Percentiles rank a stretch among this genome's conserved stretches.
Conservation (phyloP, 768 basidiomycete species). For the Pleurotus citrinopileatus region DNA sequence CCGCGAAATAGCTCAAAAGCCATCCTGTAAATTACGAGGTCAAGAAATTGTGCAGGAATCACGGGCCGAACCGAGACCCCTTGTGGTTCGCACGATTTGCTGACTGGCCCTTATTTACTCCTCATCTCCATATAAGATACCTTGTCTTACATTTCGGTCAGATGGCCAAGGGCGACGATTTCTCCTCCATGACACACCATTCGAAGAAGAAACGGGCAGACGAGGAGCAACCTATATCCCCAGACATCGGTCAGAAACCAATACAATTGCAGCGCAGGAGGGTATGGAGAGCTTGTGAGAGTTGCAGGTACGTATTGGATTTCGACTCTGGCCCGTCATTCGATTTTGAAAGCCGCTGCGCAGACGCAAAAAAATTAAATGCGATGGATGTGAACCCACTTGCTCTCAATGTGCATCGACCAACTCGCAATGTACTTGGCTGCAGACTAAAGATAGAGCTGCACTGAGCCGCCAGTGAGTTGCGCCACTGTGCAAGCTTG, state of each 20-base stretch:
- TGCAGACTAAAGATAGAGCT: constrained; percentile 89
- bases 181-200: constrained; percentile 46
- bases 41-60: background rate
- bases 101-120: constrained; percentile 7
- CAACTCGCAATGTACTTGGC: constrained; percentile 80
- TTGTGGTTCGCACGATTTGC: constrained; percentile 6
- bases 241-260: constrained; percentile 64
- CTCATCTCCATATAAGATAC: constrained; percentile 6
- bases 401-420: constrained; percentile 80
- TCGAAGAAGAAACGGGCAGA: constrained; percentile 75
- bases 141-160: constrained; percentile 9
- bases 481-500: constrained; percentile 5
- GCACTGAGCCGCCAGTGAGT: constrained; percentile 87
- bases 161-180: constrained; percentile 53
- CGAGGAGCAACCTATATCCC: constrained; percentile 50
- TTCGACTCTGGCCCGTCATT: constrained; percentile 15
- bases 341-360: constrained; percentile 16
- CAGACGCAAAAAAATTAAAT: constrained; percentile 92
- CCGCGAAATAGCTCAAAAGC: too few relatives aligned
- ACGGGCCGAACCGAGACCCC: constrained; percentile 11
- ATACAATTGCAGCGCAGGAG: constrained; percentile 74
- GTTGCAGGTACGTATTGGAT: constrained; percentile 63
- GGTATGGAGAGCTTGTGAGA: constrained; percentile 90
- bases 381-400: constrained; percentile 84
- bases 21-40: too few relatives aligned